phyloP scores from a whole-genome alignment of 805 yeast genomes.

The Ascoidea tarda region DNA sequence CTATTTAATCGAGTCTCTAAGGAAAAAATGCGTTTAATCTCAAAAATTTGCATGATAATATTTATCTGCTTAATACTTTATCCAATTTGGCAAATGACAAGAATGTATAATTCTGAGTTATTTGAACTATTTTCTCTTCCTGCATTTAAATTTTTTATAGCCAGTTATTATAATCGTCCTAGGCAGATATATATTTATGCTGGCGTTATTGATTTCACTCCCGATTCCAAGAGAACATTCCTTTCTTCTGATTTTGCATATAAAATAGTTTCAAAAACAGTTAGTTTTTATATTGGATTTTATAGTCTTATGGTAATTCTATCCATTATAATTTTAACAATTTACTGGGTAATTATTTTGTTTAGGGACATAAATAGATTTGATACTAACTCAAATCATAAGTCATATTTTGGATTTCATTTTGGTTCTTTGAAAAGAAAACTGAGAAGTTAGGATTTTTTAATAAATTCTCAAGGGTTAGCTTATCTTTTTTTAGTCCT shows the following conservation, averaged over 20 bases:
- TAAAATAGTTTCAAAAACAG: background rate
- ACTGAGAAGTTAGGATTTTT: no score
- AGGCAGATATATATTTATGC: background rate
- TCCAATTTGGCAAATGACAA: background rate
- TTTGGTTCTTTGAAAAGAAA: no score
- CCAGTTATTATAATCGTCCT: background rate
- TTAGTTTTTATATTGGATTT: background rate
- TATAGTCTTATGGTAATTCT: background rate
- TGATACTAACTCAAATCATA: no score
- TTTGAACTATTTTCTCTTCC: background rate
- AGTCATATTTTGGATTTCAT: no score
- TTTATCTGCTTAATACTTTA: no score
- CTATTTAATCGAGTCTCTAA: no score
- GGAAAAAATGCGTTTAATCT: no score
- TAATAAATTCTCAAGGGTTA: no score
- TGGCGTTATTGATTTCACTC: background rate
- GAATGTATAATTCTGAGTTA: background rate
- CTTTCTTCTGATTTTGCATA: background rate
- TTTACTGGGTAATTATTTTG: background rate
- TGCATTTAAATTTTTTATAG: background rate
- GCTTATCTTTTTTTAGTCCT: no score
- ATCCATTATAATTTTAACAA: background rate
- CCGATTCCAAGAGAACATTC: background rate
- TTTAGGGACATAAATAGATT: no score
- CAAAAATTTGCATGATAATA: background rate